Conservation (phyloP, 106 monocot species). For the Apostasia ramifera region DNA sequence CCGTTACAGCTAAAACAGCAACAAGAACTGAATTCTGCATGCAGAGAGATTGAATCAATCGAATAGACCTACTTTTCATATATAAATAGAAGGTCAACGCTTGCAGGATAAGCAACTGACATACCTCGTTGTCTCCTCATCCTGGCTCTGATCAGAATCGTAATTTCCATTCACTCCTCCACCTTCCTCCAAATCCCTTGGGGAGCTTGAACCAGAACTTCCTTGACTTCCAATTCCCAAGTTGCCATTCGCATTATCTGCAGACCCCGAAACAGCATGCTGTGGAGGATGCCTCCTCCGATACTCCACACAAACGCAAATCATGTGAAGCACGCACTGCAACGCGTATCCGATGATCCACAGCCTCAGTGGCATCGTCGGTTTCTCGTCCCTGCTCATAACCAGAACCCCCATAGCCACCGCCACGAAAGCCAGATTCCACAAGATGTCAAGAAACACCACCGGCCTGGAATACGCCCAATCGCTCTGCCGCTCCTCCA, state of each 20-base stretch:
- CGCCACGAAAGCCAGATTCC: slow-evolving; percentile 56
- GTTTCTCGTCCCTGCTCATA: slow-evolving; percentile 27
- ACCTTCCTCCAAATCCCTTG: slow-evolving; percentile 13
- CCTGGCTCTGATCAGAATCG: slow-evolving; percentile 1
- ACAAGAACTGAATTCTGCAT: no score
- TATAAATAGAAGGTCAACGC: no score
- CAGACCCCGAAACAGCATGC: neutral
- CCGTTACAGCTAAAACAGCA: no score
- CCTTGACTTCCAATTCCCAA: neutral
- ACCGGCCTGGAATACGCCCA: slow-evolving; percentile 60
- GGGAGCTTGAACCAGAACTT: neutral
- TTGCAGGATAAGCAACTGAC: neutral
- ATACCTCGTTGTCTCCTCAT: slow-evolving; percentile 12
- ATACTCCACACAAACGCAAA: slow-evolving; percentile 44
- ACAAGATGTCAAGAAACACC: slow-evolving; percentile 49
- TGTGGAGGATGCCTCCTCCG: slow-evolving; percentile 5
- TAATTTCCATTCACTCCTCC: slow-evolving; percentile 7
- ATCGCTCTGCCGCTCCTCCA: slow-evolving; percentile 47
- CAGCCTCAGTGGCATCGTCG: slow-evolving; percentile 40
- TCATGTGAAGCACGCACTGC: slow-evolving; percentile 52
- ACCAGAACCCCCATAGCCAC: slow-evolving; percentile 27
- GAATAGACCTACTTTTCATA: no score
- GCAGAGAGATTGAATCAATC: no score
- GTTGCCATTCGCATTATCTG: neutral
- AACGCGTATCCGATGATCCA: slow-evolving; percentile 54